Conservation (phyloP, 139 green algal genomes). For the Haematococcus sp. region DNA sequence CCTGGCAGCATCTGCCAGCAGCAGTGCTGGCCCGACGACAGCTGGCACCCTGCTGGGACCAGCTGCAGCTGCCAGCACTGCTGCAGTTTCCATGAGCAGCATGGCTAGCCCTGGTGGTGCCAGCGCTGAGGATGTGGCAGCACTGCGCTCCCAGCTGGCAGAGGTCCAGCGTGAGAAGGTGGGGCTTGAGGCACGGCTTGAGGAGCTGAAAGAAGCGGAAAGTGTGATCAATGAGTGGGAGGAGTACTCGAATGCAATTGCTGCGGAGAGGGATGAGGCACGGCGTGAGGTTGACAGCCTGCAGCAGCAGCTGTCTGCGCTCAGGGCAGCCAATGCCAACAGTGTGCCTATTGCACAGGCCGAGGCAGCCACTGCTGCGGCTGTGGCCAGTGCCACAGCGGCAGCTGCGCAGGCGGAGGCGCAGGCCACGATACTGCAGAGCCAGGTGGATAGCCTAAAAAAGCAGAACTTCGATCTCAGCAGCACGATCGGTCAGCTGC, state of each 20-base stretch:
- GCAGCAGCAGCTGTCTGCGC: too few relatives aligned
- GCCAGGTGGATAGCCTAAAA: background rate
- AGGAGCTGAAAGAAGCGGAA: conserved; percentile 33
- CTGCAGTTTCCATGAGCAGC: too few relatives aligned
- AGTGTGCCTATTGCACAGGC: too few relatives aligned
- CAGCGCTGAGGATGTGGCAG: background rate
- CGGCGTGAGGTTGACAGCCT: too few relatives aligned
- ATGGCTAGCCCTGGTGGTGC: too few relatives aligned
- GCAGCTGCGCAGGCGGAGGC: background rate
- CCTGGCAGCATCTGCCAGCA: background rate
- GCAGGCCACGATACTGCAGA: background rate
- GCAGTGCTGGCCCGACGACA: background rate
- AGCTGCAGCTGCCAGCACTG: too few relatives aligned
- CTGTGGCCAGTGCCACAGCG: background rate
- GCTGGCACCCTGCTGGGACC: too few relatives aligned
- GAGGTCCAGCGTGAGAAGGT: conserved; percentile 4
- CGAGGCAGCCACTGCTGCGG: background rate
- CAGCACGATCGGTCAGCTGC: background rate
- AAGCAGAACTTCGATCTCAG: background rate
- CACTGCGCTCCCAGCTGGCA: background rate
- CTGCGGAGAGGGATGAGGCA: conserved; percentile 15
- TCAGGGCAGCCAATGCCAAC: too few relatives aligned
- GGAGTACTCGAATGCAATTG: conserved; percentile 17
- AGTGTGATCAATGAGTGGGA: conserved; percentile 30
- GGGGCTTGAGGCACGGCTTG: conserved; percentile 14